Conservation (phyloP, 805 yeast species). For the Yamadazyma phyllophila region DNA sequence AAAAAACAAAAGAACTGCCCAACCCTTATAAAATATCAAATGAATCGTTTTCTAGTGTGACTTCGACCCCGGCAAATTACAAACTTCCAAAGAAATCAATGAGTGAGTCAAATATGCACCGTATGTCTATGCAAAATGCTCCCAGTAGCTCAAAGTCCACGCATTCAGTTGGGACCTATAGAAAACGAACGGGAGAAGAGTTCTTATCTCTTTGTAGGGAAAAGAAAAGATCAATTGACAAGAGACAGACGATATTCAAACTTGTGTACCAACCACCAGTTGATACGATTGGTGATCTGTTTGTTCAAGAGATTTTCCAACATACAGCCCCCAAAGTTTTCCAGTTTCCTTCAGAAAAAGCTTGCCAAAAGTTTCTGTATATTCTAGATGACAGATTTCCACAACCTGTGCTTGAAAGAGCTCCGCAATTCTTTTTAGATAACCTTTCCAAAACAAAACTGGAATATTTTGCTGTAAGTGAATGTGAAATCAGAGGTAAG, state of each 20-base stretch:
- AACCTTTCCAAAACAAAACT: neutral
- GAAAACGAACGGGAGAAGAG: neutral
- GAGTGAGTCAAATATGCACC: too few species aligned
- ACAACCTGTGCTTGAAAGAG: neutral
- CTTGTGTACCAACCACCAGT: neutral
- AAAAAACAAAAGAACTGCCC: too few species aligned
- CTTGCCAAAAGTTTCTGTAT: neutral
- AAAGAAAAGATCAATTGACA: neutral
- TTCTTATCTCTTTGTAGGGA: neutral
- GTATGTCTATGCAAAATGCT: too few species aligned
- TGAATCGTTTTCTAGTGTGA: too few species aligned
- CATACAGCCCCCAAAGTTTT: neutral
- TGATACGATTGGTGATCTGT: neutral
- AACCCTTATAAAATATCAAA: too few species aligned
- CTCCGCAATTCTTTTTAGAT: constrained; percentile 3
- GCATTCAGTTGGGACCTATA: too few species aligned
- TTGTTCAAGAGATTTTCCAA: neutral
- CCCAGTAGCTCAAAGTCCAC: too few species aligned
- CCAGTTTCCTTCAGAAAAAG: neutral
- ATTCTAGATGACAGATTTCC: constrained; percentile 1
- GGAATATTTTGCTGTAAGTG: neutral
- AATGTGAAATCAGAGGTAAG: neutral
- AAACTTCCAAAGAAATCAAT: too few species aligned
- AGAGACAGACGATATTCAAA: neutral
- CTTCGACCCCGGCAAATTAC: too few species aligned